phyloP scores from a whole-genome alignment of 2,329 filamentous ascomycete species.

The Aspergillus glaucus region DNA sequence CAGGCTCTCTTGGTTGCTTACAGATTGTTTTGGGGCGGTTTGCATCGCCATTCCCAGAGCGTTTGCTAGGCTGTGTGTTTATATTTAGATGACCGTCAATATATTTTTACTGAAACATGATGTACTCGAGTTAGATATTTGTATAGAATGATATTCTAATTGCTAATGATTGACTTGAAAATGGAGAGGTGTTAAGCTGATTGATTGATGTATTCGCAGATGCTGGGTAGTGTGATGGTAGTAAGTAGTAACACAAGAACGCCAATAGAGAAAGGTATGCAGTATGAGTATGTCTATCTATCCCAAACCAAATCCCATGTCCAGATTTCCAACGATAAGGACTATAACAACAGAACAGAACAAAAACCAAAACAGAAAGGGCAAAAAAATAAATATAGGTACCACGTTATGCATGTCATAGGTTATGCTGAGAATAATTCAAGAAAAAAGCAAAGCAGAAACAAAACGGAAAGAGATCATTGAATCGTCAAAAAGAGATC shows the following conservation, averaged over 20 bases:
- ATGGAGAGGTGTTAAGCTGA: too few species aligned
- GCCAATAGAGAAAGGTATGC: too few species aligned
- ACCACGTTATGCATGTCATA: not conserved
- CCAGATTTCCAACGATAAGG: too few species aligned
- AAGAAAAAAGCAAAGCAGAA: not conserved
- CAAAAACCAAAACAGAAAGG: not conserved
- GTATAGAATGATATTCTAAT: not conserved
- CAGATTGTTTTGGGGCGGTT: not conserved
- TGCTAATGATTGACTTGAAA: too few species aligned
- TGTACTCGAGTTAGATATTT: not conserved
- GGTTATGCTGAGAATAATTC: not conserved
- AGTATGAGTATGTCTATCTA: too few species aligned
- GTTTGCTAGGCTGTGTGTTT: constrained; percentile 3
- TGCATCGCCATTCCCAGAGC: not conserved
- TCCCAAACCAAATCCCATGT: too few species aligned
- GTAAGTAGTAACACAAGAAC: too few species aligned
- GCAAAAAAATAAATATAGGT: not conserved
- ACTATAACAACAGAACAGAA: too few species aligned
- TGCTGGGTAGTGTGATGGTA: too few species aligned
- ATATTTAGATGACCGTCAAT: constrained; percentile 6
- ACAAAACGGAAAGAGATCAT: constrained; percentile 2
- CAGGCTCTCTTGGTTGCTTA: not conserved
- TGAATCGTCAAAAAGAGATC: not conserved
- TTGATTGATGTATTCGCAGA: too few species aligned
- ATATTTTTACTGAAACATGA: constrained; percentile 1